phyloP scores from a whole-genome alignment of 2,329 filamentous ascomycete species.

The Sporothrix brasiliensis region DNA sequence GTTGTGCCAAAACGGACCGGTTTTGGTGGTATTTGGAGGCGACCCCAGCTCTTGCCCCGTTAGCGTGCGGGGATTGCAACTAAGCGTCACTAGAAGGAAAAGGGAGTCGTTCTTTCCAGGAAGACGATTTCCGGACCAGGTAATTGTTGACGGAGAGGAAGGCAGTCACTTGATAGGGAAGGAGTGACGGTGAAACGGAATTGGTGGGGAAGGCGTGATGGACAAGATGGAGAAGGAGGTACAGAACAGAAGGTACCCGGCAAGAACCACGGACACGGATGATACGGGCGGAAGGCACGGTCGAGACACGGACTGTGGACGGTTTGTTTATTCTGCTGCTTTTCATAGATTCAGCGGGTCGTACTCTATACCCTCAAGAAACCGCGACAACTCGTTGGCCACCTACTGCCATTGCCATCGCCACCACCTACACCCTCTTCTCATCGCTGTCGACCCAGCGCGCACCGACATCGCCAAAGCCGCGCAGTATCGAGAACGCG shows the following conservation, averaged over 20 bases:
- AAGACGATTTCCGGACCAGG: slow-evolving; percentile 27
- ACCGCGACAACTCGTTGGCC: background rate
- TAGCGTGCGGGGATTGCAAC: slow-evolving; percentile 26
- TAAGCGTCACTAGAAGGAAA: background rate
- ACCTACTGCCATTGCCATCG: too few relatives aligned
- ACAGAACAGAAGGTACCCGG: background rate
- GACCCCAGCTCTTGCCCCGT: slow-evolving; percentile 22
- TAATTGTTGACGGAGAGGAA: background rate
- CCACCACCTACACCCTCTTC: slow-evolving; percentile 16
- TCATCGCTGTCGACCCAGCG: slow-evolving; percentile 29
- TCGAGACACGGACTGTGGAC: background rate
- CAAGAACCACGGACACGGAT: background rate
- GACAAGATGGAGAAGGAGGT: background rate
- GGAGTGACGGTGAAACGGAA: background rate
- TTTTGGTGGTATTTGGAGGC: slow-evolving; percentile 6
- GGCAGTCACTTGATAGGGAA: background rate
- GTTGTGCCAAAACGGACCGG: background rate
- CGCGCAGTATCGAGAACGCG: slow-evolving; percentile 21
- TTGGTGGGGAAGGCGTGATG: background rate
- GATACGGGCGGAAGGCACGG: slow-evolving; percentile 11
- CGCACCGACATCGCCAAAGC: slow-evolving; percentile 23
- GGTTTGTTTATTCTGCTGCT: background rate
- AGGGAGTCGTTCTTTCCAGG: slow-evolving; percentile 4
- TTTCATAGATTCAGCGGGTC: background rate
- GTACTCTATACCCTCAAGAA: background rate